Evolutionary conservation across 2,329 filamentous ascomycete species (phyloP).

Genomic region (Colletotrichum echinochloae): DNA sequence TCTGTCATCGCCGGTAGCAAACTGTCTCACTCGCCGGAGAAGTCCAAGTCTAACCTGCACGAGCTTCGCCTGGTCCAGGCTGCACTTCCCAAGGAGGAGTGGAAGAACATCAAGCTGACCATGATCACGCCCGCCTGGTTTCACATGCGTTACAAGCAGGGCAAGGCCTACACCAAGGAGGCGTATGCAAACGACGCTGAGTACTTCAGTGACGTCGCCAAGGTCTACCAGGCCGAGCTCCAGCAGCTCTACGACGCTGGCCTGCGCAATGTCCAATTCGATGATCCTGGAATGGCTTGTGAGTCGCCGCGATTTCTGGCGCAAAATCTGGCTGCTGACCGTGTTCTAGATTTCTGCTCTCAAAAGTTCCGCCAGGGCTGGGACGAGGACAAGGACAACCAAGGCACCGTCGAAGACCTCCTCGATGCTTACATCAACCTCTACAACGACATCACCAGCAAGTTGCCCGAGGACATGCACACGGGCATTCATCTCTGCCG

Average conservation of each 20-base stretch:
- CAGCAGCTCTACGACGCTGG: constrained; percentile 71
- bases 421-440: constrained; percentile 81
- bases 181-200: constrained; percentile 53
- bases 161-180: constrained; percentile 44
- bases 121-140: constrained; percentile 67
- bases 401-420: constrained; percentile 73
- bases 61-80: constrained; percentile 62
- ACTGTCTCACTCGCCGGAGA: constrained; percentile 56
- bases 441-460: constrained; percentile 78
- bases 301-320: constrained; percentile 47
- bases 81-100: constrained; percentile 59
- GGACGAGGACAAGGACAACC: constrained; percentile 75
- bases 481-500: constrained; percentile 82
- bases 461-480: constrained; percentile 76
- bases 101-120: constrained; percentile 65
- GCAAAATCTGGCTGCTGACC: constrained; percentile 3
- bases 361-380: constrained; percentile 78
- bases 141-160: constrained; percentile 47
- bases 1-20: constrained; percentile 65
- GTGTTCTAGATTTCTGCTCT: constrained; percentile 75
- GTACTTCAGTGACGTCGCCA: constrained; percentile 74
- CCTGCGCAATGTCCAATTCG: constrained; percentile 74
- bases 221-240: constrained; percentile 74
- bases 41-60: constrained; percentile 61
- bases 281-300: constrained; percentile 77